Conservation (phyloP, 805 yeast genomes). For the Pichia scutulata region DNA sequence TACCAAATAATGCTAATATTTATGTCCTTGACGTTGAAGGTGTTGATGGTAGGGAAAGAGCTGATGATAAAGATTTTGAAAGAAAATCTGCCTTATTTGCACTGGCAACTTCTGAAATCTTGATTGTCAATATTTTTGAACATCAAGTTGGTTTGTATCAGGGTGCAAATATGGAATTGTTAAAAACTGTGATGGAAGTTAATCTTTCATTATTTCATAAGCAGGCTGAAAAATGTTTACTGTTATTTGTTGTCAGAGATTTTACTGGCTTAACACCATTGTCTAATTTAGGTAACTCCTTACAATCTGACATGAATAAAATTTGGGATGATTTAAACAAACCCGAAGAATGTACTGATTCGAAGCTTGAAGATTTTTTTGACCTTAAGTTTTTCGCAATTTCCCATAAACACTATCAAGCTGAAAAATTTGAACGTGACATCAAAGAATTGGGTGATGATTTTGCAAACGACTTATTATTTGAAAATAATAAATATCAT, state of each 20-base stretch:
- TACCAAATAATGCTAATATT: conserved; percentile 30
- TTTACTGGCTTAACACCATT: conserved; percentile 84
- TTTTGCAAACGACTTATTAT: conserved; percentile 35
- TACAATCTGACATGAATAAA: conserved; percentile 60
- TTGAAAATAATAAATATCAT: conserved; percentile 67
- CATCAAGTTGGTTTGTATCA: conserved; percentile 94
- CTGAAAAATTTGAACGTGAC: conserved; percentile 57
- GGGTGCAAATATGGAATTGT: conserved; percentile 93
- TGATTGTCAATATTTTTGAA: conserved; percentile 94
- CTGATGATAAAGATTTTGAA: conserved; percentile 98
- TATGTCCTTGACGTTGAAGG: conserved; percentile 98
- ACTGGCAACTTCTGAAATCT: conserved; percentile 79
- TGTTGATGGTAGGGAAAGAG: conserved; percentile 95
- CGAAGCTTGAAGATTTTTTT: conserved; percentile 65
- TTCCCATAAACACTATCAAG: conserved; percentile 78
- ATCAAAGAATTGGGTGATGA: conserved; percentile 57
- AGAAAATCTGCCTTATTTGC: conserved; percentile 95
- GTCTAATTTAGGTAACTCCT: conserved; percentile 57
- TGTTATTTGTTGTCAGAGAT: conserved; percentile 87
- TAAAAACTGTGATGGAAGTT: conserved; percentile 95
- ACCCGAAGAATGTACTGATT: conserved; percentile 53
- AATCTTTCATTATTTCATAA: conserved; percentile 78
- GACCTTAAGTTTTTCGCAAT: conserved; percentile 76
- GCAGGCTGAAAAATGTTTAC: conserved; percentile 46
- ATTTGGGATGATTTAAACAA: conserved; percentile 76